phyloP scores from a whole-genome alignment of 208 protist genomes.

The Ichthyophonus hoferi region DNA sequence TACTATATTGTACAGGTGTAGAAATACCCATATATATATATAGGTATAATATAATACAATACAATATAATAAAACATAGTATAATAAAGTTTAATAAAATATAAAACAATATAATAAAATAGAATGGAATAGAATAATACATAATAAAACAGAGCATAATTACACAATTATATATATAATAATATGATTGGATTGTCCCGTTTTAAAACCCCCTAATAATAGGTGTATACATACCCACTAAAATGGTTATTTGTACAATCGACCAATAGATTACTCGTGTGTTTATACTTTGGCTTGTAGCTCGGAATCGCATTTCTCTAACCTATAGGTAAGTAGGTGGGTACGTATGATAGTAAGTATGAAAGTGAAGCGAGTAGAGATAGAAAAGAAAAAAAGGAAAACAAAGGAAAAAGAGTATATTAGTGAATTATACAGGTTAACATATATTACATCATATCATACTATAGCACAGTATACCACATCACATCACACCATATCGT shows the following conservation, averaged over 20 bases:
- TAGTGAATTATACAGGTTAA: neutral
- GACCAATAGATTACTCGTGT: constrained; percentile 40
- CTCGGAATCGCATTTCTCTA: constrained; percentile 28
- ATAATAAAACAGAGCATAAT: no score
- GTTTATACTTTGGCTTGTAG: constrained; percentile 33
- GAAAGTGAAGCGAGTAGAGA: neutral
- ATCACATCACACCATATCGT: neutral
- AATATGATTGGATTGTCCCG: no score
- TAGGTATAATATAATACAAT: no score
- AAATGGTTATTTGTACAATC: constrained; percentile 19
- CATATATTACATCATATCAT: neutral
- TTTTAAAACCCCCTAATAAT: no score
- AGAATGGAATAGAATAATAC: no score
- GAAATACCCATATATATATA: no score
- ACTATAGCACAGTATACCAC: neutral
- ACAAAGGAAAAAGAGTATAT: neutral
- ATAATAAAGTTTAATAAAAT: no score
- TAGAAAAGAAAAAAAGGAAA: neutral
- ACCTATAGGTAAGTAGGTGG: neutral
- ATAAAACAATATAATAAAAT: no score
- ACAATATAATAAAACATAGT: no score
- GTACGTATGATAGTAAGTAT: neutral
- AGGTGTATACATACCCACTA: constrained; percentile 12
- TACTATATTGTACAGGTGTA: no score
- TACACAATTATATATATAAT: no score